These are phyloP conservation scores for Globisporangium mamillatum DNA, from an alignment of 352 stramenopile genomes.

Conservation along the genomic window DNA sequence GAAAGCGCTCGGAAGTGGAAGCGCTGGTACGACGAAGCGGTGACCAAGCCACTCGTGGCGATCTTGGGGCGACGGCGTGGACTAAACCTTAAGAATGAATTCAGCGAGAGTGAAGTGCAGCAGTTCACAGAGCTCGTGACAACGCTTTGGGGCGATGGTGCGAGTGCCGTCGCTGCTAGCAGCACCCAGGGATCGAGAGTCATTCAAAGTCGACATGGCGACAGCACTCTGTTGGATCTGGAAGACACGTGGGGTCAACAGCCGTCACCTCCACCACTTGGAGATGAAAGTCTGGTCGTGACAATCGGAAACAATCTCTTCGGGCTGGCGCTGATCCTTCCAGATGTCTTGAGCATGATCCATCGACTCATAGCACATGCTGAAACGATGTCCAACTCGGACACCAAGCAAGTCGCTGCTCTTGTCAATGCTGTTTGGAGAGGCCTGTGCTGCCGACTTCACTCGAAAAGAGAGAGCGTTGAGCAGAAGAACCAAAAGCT, in stretches of 20 bases:
- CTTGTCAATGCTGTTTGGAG: constrained; percentile 32
- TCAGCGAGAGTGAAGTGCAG: constrained; percentile 18
- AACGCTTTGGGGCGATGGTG: constrained; percentile 20
- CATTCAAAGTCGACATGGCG: neutral
- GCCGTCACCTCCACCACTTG: constrained; percentile 1
- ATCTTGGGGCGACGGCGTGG: constrained; percentile 13
- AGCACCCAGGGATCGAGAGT: neutral
- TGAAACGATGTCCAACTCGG: constrained; percentile 14
- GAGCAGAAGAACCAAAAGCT: constrained; percentile 27
- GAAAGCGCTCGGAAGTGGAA: constrained; percentile 49
- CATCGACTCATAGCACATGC: constrained; percentile 27
- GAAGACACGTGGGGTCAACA: constrained; percentile 15
- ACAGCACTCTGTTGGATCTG: neutral
- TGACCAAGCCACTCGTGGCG: constrained; percentile 30
- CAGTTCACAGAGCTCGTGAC: constrained; percentile 30
- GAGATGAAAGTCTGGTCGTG: constrained; percentile 1
- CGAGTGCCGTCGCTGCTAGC: neutral
- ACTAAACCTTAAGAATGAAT: neutral
- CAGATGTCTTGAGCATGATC: constrained; percentile 42
- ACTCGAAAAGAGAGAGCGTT: constrained; percentile 7
- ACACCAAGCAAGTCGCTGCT: constrained; percentile 8
- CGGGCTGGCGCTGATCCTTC: constrained; percentile 45
- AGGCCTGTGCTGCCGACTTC: constrained; percentile 42
- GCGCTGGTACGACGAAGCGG: constrained; percentile 50
- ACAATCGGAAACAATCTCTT: constrained; percentile 30